These are phyloP conservation scores for Puccinia polysora DNA, from an alignment of 1,284 basidiomycete genomes.

Conservation along the genomic window DNA sequence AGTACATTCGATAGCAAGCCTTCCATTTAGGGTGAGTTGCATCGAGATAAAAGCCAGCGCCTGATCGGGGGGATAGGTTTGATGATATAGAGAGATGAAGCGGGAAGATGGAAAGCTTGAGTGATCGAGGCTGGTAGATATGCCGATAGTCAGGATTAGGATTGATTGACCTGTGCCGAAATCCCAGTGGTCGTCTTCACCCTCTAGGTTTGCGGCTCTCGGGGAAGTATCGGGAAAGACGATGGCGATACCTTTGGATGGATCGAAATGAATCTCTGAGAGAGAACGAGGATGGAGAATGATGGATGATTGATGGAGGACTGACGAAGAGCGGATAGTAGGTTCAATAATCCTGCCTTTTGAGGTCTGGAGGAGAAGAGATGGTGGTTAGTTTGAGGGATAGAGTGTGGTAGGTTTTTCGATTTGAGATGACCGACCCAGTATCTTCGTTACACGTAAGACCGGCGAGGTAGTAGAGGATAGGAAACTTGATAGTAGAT, in stretches of 20 bases:
- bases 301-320: slow-evolving; percentile 59
- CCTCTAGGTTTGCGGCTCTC: slow-evolving; percentile 79
- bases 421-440: slow-evolving; percentile 54
- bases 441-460: slow-evolving; percentile 95
- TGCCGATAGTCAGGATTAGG: too few species aligned
- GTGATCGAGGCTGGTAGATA: too few species aligned
- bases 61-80: slow-evolving; percentile 54
- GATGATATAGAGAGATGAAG: not conserved
- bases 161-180: slow-evolving; percentile 50
- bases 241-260: slow-evolving; percentile 65
- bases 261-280: not conserved
- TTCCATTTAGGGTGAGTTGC: slow-evolving; percentile 74
- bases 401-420: not conserved
- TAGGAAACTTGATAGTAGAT: slow-evolving; percentile 58
- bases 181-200: slow-evolving; percentile 78
- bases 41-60: slow-evolving; percentile 89
- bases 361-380: slow-evolving; percentile 58
- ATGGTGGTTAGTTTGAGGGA: not conserved
- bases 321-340: slow-evolving; percentile 57
- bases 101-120: not conserved
- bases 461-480: slow-evolving; percentile 81
- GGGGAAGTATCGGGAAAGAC: slow-evolving; percentile 96
- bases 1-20: slow-evolving; percentile 78
- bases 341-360: slow-evolving; percentile 76
- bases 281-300: not conserved